Conservation (phyloP, 441 rosid genomes). For the Monsonia emarginata region DNA sequence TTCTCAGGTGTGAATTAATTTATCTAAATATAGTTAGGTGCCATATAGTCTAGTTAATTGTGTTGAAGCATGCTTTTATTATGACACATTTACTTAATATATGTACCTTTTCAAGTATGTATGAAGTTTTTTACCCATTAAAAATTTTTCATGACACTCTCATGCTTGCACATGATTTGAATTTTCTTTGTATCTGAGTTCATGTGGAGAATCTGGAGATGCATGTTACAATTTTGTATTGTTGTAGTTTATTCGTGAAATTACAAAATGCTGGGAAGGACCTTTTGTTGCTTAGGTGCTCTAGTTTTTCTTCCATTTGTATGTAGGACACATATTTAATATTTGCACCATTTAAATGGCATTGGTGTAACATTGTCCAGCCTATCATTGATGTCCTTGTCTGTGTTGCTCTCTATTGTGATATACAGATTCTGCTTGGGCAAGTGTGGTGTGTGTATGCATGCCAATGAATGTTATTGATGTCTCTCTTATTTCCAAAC, state of each 20-base stretch:
- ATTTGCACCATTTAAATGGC: background rate
- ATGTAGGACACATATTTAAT: background rate
- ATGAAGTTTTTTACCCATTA: background rate
- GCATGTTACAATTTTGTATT: constrained; percentile 1
- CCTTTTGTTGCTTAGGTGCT: background rate
- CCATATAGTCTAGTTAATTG: constrained; percentile 12
- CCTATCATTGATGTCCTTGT: background rate
- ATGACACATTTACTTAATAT: background rate
- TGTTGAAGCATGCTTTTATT: constrained; percentile 8
- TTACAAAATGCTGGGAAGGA: background rate
- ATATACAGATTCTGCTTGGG: too few relatives aligned
- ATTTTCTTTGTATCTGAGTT: background rate
- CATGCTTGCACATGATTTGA: background rate
- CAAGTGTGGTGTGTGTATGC: background rate
- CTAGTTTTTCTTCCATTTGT: background rate
- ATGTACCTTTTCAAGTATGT: background rate
- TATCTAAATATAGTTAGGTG: constrained; percentile 9
- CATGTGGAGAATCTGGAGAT: background rate
- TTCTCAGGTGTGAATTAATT: constrained; percentile 51
- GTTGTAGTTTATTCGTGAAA: background rate
- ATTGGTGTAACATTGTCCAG: background rate
- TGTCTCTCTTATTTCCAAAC: background rate
- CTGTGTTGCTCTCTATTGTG: background rate
- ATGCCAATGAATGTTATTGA: too few relatives aligned
- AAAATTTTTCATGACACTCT: background rate